These are phyloP conservation scores for Leishmania gerbilli DNA, from an alignment of 208 protist genomes.

Conservation along the genomic window DNA sequence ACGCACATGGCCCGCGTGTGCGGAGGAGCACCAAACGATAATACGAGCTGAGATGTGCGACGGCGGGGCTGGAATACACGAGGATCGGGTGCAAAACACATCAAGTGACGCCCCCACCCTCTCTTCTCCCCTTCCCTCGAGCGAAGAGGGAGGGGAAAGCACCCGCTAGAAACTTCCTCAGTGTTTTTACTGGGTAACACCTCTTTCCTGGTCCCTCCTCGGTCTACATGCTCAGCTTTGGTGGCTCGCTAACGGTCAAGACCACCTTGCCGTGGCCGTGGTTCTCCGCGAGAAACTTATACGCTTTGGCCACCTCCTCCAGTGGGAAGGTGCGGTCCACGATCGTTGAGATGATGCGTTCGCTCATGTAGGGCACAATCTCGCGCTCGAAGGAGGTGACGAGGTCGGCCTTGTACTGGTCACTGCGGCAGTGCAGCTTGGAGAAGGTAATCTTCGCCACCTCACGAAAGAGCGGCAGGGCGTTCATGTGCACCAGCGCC, in stretches of 20 bases:
- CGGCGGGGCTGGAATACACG: neutral
- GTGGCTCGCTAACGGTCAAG: conserved; percentile 26
- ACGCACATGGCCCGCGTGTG: neutral
- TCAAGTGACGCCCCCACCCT: neutral
- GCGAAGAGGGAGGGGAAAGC: neutral
- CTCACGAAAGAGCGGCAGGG: conserved; percentile 55
- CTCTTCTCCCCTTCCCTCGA: neutral
- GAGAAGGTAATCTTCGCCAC: conserved; percentile 63
- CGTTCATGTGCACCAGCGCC: conserved; percentile 46
- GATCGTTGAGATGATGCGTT: conserved; percentile 50
- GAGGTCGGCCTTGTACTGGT: conserved; percentile 63
- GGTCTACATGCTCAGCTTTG: neutral
- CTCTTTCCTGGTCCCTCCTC: neutral
- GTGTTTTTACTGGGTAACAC: neutral
- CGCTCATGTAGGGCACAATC: conserved; percentile 59
- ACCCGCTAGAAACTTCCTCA: neutral
- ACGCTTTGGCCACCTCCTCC: conserved; percentile 55
- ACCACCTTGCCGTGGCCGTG: conserved; percentile 66
- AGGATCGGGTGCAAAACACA: neutral
- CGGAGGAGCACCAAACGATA: neutral
- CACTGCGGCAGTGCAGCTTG: conserved; percentile 57
- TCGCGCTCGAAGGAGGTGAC: conserved; percentile 59
- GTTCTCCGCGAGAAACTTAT: conserved; percentile 57
- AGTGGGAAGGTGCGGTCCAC: conserved; percentile 53
- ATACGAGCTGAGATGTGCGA: neutral